phyloP scores from a whole-genome alignment of 805 yeast species.

The Myxozyma neotropica region DNA sequence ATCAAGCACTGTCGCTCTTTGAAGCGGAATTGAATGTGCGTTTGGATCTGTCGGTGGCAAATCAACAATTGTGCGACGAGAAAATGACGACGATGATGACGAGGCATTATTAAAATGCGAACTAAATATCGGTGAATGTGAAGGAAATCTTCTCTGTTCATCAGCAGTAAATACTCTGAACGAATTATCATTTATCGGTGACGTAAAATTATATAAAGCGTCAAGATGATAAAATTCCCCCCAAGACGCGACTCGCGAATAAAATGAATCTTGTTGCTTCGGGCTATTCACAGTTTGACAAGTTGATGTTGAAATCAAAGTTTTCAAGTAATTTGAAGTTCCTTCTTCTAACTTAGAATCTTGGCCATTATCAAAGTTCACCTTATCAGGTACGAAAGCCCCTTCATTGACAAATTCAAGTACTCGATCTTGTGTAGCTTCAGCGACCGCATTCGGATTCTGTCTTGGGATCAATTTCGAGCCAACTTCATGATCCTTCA shows the following conservation, averaged over 20 bases:
- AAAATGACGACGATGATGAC: background rate
- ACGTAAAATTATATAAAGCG: conserved; percentile 28
- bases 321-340: background rate
- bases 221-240: conserved; percentile 39
- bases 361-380: background rate
- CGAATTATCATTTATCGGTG: conserved; percentile 17
- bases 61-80: conserved; percentile 23
- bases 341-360: background rate
- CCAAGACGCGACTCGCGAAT: conserved; percentile 44
- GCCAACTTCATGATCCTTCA: background rate
- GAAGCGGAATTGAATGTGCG: conserved; percentile 27
- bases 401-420: conserved; percentile 9
- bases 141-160: conserved; percentile 5
- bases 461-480: conserved; percentile 5
- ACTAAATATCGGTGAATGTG: conserved; percentile 17
- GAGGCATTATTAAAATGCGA: conserved; percentile 6
- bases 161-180: conserved; percentile 2
- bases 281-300: conserved; percentile 10
- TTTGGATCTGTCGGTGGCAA: conserved; percentile 30
- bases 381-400: background rate
- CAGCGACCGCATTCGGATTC: background rate
- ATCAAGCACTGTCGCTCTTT: conserved; percentile 15
- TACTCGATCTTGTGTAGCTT: background rate
- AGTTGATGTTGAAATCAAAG: background rate
- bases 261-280: conserved; percentile 37